Evolutionary conservation across 2,329 filamentous ascomycete genomes (phyloP).

Genomic region (Fonsecaea pugnacius): DNA sequence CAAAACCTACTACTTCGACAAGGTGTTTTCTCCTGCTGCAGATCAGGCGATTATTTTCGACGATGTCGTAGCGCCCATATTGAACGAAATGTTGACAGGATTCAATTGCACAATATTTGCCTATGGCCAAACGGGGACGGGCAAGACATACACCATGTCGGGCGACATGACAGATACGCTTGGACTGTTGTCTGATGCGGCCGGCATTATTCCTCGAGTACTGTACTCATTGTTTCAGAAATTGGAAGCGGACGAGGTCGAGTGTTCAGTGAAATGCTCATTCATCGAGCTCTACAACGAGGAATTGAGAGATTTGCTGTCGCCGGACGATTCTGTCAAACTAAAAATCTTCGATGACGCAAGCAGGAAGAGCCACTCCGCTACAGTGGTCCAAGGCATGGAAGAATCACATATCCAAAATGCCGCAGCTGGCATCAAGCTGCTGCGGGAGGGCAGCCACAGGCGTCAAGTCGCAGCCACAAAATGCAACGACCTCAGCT

Average conservation of each 20-base stretch:
- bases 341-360: conserved; percentile 95
- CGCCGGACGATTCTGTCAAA: conserved; percentile 78
- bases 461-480: conserved; percentile 98
- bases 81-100: conserved; percentile 93
- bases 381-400: conserved; percentile 94
- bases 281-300: conserved; percentile 99
- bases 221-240: conserved; percentile 85
- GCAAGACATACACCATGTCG: conserved; percentile 99
- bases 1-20: conserved; percentile 96
- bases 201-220: conserved; percentile 92
- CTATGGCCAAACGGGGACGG: conserved; percentile 96
- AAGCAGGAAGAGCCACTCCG: conserved; percentile 79
- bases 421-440: conserved; percentile 81
- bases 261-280: conserved; percentile 93
- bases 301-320: conserved; percentile 86
- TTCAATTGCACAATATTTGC: conserved; percentile 99
- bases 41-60: conserved; percentile 95
- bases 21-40: conserved; percentile 92
- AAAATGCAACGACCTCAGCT: conserved; percentile 99
- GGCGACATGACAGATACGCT: conserved; percentile 90
- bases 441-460: conserved; percentile 85
- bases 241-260: conserved; percentile 75
- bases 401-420: conserved; percentile 91
- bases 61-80: conserved; percentile 87
- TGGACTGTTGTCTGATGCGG: conserved; percentile 84